Conservation (phyloP, 2,329 filamentous ascomycete genomes). For the Epichloe hybrida region DNA sequence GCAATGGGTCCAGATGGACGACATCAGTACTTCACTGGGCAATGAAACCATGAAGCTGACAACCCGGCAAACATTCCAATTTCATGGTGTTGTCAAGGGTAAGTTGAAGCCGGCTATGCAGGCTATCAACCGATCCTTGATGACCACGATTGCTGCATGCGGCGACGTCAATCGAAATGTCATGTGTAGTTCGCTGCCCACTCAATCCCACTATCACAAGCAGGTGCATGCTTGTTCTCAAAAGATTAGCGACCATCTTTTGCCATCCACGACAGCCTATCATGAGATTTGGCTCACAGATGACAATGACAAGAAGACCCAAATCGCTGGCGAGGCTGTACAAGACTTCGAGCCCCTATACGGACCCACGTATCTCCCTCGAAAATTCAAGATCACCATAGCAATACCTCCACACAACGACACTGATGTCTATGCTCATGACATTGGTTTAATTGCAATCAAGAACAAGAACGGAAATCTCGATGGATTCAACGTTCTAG, state of each 20-base stretch:
- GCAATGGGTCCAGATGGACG: conserved; percentile 98
- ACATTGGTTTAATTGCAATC: conserved; percentile 91
- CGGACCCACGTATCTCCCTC: conserved; percentile 85
- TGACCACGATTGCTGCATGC: conserved; percentile 96
- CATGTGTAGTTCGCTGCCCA: conserved; percentile 92
- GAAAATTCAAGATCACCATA: conserved; percentile 99
- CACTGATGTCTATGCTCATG: conserved; percentile 95
- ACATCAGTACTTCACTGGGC: conserved; percentile 73
- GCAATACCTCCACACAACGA: conserved; percentile 96
- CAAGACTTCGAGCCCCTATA: conserved; percentile 95
- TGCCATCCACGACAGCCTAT: conserved; percentile 84
- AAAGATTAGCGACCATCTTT: conserved; percentile 82
- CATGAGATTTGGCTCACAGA: conserved; percentile 98
- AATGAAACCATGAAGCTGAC: conserved; percentile 99
- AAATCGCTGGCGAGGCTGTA: conserved; percentile 82
- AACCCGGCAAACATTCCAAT: conserved; percentile 96
- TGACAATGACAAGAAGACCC: conserved; percentile 76
- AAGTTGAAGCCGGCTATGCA: conserved; percentile 96
- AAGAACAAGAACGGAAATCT: conserved; percentile 73
- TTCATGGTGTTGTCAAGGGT: conserved; percentile 92
- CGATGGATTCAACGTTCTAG: conserved; percentile 84
- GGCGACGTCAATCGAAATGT: conserved; percentile 98
- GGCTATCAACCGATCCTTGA: conserved; percentile 85
- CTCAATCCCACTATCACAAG: conserved; percentile 68
- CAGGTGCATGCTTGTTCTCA: conserved; percentile 68